Base-by-base conservation (phyloP, 2,329 filamentous ascomycete genomes). In the Cladosporium halotolerans region DNA sequence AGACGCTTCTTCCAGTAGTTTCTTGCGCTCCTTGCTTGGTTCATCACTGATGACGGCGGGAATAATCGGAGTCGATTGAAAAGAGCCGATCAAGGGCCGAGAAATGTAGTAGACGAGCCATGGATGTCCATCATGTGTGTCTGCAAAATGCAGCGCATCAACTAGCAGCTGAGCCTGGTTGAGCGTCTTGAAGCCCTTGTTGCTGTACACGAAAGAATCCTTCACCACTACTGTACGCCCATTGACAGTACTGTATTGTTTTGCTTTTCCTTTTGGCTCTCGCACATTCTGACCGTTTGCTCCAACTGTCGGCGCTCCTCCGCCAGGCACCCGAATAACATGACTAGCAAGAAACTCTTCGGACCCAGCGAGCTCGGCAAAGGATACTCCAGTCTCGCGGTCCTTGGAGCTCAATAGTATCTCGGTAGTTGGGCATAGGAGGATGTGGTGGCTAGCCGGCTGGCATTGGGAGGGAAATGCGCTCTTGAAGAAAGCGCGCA, bases 81-180 rank as follows among this genome's bases (percentile, higher is more conserved):
- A 91, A 1, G 81, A 79, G 19, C 93, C 93, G 16, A 96, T 81
- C 48, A 99, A 75, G 2, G 93, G 93, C 48, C 83, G 85, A 23
- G 92, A 93, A 58, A 99, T 95, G 71, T 91, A 96, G 78, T 97
- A 97, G 56, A 99, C 80, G 41, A 99, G 82, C 90, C 93, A 99
- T 79, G 91, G 89, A 62, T 90, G 86, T 11, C 89, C 85, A 63
- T 97, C 92, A 63, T 88, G 81, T n/a, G 82, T 84, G 64, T 96
- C 89, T 45, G 89, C 85, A 65, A 95, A 95, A 80, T 89, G 97
- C 38, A 96, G 80, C 36, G 81, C 78, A 70, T 99, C 95, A 66
- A 81, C 81, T 54, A 96, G 76, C 33, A 97, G 76, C 66, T 93
- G 90, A 32, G 91, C 89, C 68, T 97, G 93, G 59, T 89, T 90